Percentiles rank a stretch among this genome's conserved stretches.
phyloP scores from a whole-genome alignment of 805 yeast genomes.

The Ogataea ganodermae region DNA sequence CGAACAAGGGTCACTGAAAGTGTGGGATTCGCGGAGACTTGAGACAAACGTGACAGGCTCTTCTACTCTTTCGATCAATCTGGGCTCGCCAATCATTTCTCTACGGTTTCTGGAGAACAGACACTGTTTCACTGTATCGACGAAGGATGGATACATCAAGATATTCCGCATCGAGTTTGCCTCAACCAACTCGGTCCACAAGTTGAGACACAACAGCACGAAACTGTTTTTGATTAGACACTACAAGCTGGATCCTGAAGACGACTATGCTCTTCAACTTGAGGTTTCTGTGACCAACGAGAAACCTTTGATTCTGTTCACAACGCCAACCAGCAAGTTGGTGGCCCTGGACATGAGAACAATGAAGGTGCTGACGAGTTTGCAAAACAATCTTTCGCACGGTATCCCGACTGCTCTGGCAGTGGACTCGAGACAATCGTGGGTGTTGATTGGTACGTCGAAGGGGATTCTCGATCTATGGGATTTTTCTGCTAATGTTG shows the following conservation, averaged over 20 bases:
- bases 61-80: slow-evolving; percentile 47
- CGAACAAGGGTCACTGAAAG: slow-evolving; percentile 64
- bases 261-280: slow-evolving; percentile 45
- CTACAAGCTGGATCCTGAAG: slow-evolving; percentile 37
- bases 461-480: slow-evolving; percentile 76
- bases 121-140: slow-evolving; percentile 59
- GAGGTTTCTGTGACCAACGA: slow-evolving; percentile 43
- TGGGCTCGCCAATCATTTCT: slow-evolving; percentile 51
- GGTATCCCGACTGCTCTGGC: slow-evolving; percentile 68
- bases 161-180: slow-evolving; percentile 42
- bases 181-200: slow-evolving; percentile 12
- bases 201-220: slow-evolving; percentile 20
- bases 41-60: slow-evolving; percentile 60
- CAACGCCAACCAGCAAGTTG: slow-evolving; percentile 56
- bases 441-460: slow-evolving; percentile 76
- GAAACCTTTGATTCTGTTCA: slow-evolving; percentile 46
- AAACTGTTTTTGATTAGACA: slow-evolving; percentile 41
- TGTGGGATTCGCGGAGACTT: slow-evolving; percentile 76
- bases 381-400: slow-evolving; percentile 59
- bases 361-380: slow-evolving; percentile 43
- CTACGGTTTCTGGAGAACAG: slow-evolving; percentile 54
- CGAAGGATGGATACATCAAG: slow-evolving; percentile 47
- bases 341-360: slow-evolving; percentile 58
- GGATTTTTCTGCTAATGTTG: slow-evolving; percentile 71
- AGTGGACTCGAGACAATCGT: slow-evolving; percentile 51